Conservation (phyloP, 441 rosid genomes). For the Flueggea neowawraea region DNA sequence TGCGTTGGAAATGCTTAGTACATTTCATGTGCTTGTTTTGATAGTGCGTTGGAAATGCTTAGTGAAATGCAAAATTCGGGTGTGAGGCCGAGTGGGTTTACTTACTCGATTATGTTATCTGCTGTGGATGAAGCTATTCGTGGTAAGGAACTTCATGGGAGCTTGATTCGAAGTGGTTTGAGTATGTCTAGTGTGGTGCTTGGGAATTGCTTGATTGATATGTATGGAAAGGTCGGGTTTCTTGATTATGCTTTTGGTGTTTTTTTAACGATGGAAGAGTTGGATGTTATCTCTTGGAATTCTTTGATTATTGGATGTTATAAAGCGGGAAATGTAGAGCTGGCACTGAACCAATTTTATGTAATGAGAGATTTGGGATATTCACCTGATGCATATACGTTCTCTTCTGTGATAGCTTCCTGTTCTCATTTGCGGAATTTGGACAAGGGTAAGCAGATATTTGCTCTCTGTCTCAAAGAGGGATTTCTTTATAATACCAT, state of each 20-base stretch:
- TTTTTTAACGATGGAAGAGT: slow-evolving; percentile 44
- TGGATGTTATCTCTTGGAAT: slow-evolving; percentile 75
- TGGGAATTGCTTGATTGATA: slow-evolving; percentile 65
- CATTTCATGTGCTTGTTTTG: slow-evolving; percentile 37
- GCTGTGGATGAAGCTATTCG: slow-evolving; percentile 32
- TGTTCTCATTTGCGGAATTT: slow-evolving; percentile 50
- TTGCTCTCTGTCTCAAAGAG: slow-evolving; percentile 55
- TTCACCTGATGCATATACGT: slow-evolving; percentile 49
- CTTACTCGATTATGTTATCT: slow-evolving; percentile 51
- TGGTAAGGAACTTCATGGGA: slow-evolving; percentile 60
- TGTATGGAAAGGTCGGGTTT: slow-evolving; percentile 61
- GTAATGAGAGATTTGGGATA: slow-evolving; percentile 44
- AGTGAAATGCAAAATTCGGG: slow-evolving; percentile 45
- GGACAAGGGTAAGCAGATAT: slow-evolving; percentile 62
- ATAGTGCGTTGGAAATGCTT: slow-evolving; percentile 35
- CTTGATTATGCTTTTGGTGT: slow-evolving; percentile 42
- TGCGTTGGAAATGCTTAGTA: slow-evolving; percentile 36
- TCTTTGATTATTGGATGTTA: slow-evolving; percentile 46
- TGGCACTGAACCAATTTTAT: slow-evolving; percentile 42
- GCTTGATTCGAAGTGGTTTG: slow-evolving; percentile 41
- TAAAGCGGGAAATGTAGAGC: slow-evolving; percentile 37
- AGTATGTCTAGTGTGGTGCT: slow-evolving; percentile 43
- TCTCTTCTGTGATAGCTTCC: slow-evolving; percentile 34
- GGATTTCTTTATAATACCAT: slow-evolving; percentile 61
- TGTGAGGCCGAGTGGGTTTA: slow-evolving; percentile 46